A percentile compares a stretch with the other conserved stretches of the same genome.
phyloP scores from a whole-genome alignment of 768 basidiomycete species.

The Psilocybe sp. region DNA sequence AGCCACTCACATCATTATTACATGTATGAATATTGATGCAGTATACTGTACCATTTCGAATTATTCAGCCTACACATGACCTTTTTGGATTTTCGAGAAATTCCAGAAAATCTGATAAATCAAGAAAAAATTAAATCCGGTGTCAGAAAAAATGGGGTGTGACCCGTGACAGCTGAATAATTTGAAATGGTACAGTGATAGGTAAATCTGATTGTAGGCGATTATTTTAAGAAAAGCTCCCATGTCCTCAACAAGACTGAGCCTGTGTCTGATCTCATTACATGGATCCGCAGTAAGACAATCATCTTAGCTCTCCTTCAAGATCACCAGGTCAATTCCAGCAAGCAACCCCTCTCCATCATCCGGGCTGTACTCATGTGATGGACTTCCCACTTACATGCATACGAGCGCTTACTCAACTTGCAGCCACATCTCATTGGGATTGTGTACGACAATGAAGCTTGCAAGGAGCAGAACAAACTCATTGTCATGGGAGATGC shows the following conservation, averaged over 20 bases:
- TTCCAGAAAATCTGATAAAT: no score
- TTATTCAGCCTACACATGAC: no score
- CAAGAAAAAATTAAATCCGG: no score
- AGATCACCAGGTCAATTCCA: conserved; percentile 15
- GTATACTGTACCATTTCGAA: no score
- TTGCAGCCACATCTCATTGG: conserved; percentile 14
- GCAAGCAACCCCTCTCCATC: conserved; percentile 12
- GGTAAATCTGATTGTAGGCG: conserved; percentile 37
- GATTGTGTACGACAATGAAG: conserved; percentile 18
- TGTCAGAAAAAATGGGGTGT: no score
- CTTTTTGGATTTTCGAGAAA: no score
- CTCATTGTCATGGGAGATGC: conserved; percentile 21
- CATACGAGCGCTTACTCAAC: conserved; percentile 28
- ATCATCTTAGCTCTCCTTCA: conserved; percentile 23
- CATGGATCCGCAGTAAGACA: conserved; percentile 34
- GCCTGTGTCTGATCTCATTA: conserved; percentile 30
- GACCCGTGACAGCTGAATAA: no score
- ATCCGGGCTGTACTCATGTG: conserved; percentile 31
- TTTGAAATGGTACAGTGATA: conserved; percentile 14
- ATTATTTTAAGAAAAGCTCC: conserved; percentile 31
- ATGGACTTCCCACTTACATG: conserved; percentile 34
- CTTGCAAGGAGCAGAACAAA: conserved; percentile 7
- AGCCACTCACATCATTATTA: not conserved
- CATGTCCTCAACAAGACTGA: conserved; percentile 14
- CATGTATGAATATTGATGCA: no score